Evolutionary conservation across 805 yeast species (phyloP).

Genomic region (Yamadazyma sp.): DNA sequence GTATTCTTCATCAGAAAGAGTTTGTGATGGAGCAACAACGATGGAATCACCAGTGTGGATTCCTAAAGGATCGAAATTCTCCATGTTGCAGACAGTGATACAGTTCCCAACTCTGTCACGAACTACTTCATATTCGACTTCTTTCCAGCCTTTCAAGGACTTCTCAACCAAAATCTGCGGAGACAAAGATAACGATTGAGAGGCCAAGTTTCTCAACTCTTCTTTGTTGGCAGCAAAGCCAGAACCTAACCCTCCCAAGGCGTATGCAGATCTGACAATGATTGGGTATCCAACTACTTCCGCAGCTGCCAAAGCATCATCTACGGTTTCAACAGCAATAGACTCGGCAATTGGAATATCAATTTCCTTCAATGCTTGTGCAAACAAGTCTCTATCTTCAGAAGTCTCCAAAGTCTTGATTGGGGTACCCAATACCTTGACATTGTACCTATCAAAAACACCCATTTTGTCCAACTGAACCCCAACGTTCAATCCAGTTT

Average conservation of each 20-base stretch:
- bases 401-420: conserved; percentile 95
- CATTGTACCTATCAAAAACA: conserved; percentile 89
- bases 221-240: conserved; percentile 91
- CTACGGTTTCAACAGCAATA: conserved; percentile 74
- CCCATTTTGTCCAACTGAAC: conserved; percentile 90
- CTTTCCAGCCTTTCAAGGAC: conserved; percentile 99
- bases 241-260: conserved; percentile 96
- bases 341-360: conserved; percentile 96
- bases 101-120: conserved; percentile 97
- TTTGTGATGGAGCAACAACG: conserved; percentile 98
- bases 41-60: conserved; percentile 99
- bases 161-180: conserved; percentile 95
- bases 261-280: conserved; percentile 95
- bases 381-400: conserved; percentile 96
- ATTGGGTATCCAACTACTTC: conserved; percentile 89
- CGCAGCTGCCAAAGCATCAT: conserved; percentile 84
- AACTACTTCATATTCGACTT: conserved; percentile 97
- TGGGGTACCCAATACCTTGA: conserved; percentile 93
- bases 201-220: conserved; percentile 81
- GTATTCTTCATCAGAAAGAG: conserved; percentile 93
- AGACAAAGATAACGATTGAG: conserved; percentile 84
- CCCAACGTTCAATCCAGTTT: conserved; percentile 96
- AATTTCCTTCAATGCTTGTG: conserved; percentile 92
- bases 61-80: conserved; percentile 97
- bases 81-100: conserved; percentile 99